A percentile compares a stretch with the other conserved stretches of the same genome.
phyloP scores from a whole-genome alignment of 192 early-diverging fungal species.

The Funneliformis mosseae region DNA sequence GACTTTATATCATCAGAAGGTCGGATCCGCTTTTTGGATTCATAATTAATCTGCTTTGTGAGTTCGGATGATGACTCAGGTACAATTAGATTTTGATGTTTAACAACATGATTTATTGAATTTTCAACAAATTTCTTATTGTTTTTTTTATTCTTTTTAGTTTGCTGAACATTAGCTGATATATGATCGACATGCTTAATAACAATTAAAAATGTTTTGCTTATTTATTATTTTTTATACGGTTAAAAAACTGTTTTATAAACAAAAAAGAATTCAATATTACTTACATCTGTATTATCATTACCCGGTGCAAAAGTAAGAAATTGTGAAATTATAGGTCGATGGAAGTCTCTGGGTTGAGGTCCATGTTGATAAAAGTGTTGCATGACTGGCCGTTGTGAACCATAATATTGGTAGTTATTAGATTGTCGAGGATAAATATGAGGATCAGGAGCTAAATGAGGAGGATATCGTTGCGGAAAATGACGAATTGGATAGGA shows the following conservation, averaged over 20 bases:
- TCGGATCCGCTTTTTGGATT: slow-evolving; percentile 10
- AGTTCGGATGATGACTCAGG: background rate
- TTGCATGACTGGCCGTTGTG: background rate
- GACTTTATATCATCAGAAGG: background rate
- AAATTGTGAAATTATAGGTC: background rate
- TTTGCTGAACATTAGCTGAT: background rate
- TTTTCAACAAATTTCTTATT: background rate
- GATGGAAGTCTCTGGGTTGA: background rate
- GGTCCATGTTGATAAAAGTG: background rate
- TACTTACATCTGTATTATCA: background rate
- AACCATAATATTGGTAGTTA: background rate
- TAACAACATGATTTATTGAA: background rate
- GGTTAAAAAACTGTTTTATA: no score
- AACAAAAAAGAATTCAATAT: background rate
- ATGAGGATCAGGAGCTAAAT: background rate
- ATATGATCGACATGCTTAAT: no score
- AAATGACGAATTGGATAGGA: background rate
- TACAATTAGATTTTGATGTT: background rate
- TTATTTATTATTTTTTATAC: no score
- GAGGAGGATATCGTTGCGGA: background rate
- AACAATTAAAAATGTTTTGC: no score
- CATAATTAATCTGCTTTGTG: background rate
- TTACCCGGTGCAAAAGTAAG: background rate
- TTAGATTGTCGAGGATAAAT: background rate
- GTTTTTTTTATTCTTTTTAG: background rate